Conservation (phyloP, 2,329 filamentous ascomycete genomes). For the Trichoderma gracile region DNA sequence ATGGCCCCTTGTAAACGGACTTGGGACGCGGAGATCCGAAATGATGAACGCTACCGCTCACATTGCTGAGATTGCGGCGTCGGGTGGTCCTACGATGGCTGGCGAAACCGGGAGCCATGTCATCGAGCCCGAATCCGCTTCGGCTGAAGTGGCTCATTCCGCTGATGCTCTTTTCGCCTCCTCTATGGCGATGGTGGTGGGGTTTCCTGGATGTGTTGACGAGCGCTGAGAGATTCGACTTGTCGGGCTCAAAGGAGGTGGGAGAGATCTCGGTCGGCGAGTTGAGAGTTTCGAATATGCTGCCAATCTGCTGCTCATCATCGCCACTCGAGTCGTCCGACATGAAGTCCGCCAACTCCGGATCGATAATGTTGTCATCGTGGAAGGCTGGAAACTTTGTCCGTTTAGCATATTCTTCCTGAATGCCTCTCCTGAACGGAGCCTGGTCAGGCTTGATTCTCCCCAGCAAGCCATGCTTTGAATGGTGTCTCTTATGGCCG, state of each 20-base stretch:
- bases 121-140: conserved; percentile 62
- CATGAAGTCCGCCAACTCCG: conserved; percentile 91
- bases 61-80: conserved; percentile 80
- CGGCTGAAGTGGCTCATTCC: conserved; percentile 69
- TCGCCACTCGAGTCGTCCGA: conserved; percentile 94
- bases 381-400: conserved; percentile 83
- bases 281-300: conserved; percentile 71
- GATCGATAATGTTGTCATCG: conserved; percentile 97
- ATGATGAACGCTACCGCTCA: conserved; percentile 69
- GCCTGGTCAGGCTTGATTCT: conserved; percentile 78
- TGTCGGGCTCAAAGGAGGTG: conserved; percentile 72
- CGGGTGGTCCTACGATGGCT: conserved; percentile 63
- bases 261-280: conserved; percentile 64
- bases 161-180: conserved; percentile 72
- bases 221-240: conserved; percentile 69
- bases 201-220: conserved; percentile 74
- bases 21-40: conserved; percentile 71
- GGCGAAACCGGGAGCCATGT: conserved; percentile 56
- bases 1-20: conserved; percentile 57
- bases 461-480: conserved; percentile 79
- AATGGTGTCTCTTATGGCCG: conserved; percentile 81
- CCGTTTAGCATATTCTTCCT: conserved; percentile 65
- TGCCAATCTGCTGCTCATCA: conserved; percentile 73
- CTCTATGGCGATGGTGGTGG: conserved; percentile 61
- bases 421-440: conserved; percentile 76